These are phyloP conservation scores for Alternaria atra DNA, from an alignment of 2,329 filamentous ascomycete genomes.

Conservation along the genomic window DNA sequence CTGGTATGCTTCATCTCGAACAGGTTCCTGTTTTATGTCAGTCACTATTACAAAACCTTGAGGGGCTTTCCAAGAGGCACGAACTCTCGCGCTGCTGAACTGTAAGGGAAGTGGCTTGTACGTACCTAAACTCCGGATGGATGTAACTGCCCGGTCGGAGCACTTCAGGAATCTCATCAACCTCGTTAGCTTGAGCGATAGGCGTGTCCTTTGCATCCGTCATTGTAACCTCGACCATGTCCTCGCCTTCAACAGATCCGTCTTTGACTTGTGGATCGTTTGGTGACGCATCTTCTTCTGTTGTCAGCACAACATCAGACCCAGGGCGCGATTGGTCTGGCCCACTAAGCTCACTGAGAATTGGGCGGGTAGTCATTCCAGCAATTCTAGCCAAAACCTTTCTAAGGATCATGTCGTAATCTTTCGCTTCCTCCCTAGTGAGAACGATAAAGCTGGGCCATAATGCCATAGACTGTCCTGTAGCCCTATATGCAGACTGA, in stretches of 20 bases:
- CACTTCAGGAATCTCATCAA: conserved; percentile 52
- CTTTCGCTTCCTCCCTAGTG: conserved; percentile 73
- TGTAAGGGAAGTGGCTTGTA: background rate
- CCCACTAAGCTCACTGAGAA: conserved; percentile 64
- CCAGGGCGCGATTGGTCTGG: conserved; percentile 62
- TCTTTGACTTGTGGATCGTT: conserved; percentile 77
- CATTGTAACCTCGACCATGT: conserved; percentile 91
- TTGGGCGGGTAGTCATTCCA: conserved; percentile 76
- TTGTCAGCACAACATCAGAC: conserved; percentile 74
- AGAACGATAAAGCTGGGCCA: conserved; percentile 77
- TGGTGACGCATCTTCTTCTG: conserved; percentile 69
- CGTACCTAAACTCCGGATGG: conserved; percentile 64
- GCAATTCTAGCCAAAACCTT: conserved; percentile 81
- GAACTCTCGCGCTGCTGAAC: background rate
- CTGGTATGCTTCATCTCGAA: conserved; percentile 78
- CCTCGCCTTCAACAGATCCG: conserved; percentile 84
- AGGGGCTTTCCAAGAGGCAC: background rate
- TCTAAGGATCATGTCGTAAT: conserved; percentile 76
- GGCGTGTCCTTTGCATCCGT: conserved; percentile 63
- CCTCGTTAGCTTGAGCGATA: conserved; percentile 24
- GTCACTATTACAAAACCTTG: background rate
- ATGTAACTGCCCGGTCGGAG: conserved; percentile 67
- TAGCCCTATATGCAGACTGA: conserved; percentile 43
- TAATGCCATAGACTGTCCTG: conserved; percentile 47
- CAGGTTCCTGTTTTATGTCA: conserved; percentile 52